phyloP scores from a whole-genome alignment of 345 rosid species.

The Raphanus raphanistrum region DNA sequence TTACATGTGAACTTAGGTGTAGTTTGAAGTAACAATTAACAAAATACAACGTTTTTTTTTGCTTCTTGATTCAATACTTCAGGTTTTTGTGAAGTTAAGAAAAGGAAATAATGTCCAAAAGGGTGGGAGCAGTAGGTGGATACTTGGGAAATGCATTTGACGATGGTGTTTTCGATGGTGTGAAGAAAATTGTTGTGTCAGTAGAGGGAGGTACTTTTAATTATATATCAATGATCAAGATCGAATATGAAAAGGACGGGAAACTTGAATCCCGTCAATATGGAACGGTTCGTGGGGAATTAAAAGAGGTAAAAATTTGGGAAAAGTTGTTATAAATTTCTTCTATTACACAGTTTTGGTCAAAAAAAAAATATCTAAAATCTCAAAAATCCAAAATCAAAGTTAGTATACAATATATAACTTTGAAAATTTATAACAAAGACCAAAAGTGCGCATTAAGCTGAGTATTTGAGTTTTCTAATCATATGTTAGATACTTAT shows the following conservation, averaged over 20 bases:
- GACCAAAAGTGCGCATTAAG: no score
- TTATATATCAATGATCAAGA: constrained; percentile 6
- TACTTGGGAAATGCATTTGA: constrained; percentile 11
- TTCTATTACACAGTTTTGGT: no score
- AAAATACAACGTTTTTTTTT: background rate
- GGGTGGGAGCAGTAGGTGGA: constrained; percentile 22
- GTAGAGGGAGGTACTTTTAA: background rate
- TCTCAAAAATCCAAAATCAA: no score
- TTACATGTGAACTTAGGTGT: no score
- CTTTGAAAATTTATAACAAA: no score
- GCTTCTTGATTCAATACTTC: background rate
- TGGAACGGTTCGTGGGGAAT: background rate
- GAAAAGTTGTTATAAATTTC: background rate
- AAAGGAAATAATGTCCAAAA: constrained; percentile 16
- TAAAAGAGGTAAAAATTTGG: constrained; percentile 6
- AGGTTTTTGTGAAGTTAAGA: background rate
- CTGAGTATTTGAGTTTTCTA: no score
- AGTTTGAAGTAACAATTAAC: no score
- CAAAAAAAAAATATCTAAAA: no score
- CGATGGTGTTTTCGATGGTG: constrained; percentile 31
- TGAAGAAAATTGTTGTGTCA: constrained; percentile 7
- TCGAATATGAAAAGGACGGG: constrained; percentile 29
- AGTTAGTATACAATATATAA: no score
- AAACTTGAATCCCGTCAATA: constrained; percentile 15
- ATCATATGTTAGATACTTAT: no score